Base-by-base conservation (phyloP, 257 asterid genomes). In the Solanum sitiens region DNA sequence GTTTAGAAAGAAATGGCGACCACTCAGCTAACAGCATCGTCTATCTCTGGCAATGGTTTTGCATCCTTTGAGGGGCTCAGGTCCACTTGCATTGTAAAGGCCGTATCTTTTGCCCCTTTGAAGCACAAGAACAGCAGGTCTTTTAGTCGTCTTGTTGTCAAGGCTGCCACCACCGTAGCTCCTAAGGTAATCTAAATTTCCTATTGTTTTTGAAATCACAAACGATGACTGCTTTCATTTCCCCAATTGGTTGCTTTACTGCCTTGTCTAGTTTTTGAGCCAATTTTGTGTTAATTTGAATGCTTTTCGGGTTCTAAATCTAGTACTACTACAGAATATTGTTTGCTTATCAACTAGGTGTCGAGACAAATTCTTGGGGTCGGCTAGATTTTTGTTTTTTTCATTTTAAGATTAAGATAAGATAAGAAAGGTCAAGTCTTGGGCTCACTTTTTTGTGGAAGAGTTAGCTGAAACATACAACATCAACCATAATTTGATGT, bases 121-220 rank as follows among this genome's bases (percentile, higher is more conserved):
- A 93, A 92, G 84, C 93, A 89, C 82, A 92, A 89, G 77, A 92
- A 89, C 86, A 92, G 85, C 27, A 90, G 90, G 88, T 87, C 95
- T 2, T 92, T 92, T 90, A 93, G 94, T 4, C 90, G 93, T 47
- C 98, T 97, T 88, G 94, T 92, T 74, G 98, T 97, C 59, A 97
- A 93, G 92, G 98, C 99, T 72, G 96, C 99, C 50, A 92, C 99
- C 1, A 91, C 93, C 53, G 98, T 96, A 84, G 94, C 99, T 18
- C 99, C 99, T 37, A 97, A 97, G 99, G 99, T 96, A 84, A 85
- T 8, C 12, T 82, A 10, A 82, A 30, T 50, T 50, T 50, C 20
- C 14, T 30, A 16, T 44, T 45, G 6, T 15, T 77, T 8, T 11
- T 30, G 27, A 4, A 39, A 74, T 74, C 53, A 27, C 37, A 42